Base-by-base conservation (phyloP, 441 rosid genomes). In the Bruguiera hainesii region DNA sequence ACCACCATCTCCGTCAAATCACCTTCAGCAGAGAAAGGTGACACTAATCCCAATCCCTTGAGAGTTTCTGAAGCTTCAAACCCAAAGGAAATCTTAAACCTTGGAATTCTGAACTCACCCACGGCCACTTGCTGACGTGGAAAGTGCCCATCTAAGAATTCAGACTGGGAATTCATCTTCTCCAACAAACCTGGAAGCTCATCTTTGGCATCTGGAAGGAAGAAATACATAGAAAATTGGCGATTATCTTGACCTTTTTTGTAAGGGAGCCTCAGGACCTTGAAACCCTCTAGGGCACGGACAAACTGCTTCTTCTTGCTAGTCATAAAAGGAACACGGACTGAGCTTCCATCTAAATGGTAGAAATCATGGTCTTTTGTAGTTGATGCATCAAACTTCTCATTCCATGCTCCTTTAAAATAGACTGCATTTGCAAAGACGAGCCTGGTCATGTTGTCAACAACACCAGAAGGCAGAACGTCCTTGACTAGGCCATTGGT, bases 361-460 rank as follows among this genome's bases (percentile, higher is more conserved):
- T 86, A 80, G 79, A 93, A 90, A 29, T 89, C 89, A 46, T 67
- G 53, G 28, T 85, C 91, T 68, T 82, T 77, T 1, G 95, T 87
- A 62, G 76, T 50, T 1, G 87, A 81, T 1, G 82, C 73, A 64
- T 89, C 89, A 50, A 90, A 93, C 63, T 82, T 83, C 62, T 89
- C 88, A 61, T 48, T 73, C 97, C 98, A 93, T 67, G 90, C 83
- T 16, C 95, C 96, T 67, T 90, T 89, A 75, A 93, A 93, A 71
- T 93, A 90, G 19, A 93, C 78, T 35, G 95, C 98, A 81, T 89
- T 90, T 0, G 90, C 84, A 42, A 90, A 74, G 13, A 93, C 79
- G 61, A 93, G 87, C 72, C 76, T 84, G n/a, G 96, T 84, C 42
- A 67, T 67, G 62, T 55, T 52, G 26, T 90, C 85, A 58, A 85